Evolutionary conservation across 2,329 filamentous ascomycete species (phyloP).

Genomic region (Emericellopsis atlantica): DNA sequence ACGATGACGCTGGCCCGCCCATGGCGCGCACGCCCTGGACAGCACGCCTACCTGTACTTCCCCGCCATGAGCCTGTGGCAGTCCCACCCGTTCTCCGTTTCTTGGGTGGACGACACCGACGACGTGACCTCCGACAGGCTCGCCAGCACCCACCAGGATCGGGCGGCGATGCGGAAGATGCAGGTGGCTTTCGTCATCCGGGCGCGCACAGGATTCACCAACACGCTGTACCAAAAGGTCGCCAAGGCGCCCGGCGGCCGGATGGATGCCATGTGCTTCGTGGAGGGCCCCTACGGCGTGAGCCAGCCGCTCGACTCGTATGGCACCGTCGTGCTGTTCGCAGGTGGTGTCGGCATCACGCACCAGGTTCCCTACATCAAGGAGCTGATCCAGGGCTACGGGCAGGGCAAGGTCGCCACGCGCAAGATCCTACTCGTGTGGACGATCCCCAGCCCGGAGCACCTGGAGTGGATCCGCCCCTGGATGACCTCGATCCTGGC

Average conservation of each 20-base stretch:
- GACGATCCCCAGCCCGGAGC: conserved; percentile 69
- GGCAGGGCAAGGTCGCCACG: conserved; percentile 56
- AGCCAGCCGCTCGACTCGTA: conserved; percentile 61
- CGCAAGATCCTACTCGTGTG: conserved; percentile 64
- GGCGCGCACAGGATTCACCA: conserved; percentile 62
- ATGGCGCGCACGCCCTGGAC: conserved; percentile 64
- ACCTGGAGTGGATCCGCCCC: conserved; percentile 71
- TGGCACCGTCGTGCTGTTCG: conserved; percentile 67
- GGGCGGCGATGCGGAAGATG: conserved; percentile 47
- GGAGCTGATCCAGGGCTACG: conserved; percentile 56
- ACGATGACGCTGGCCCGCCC: conserved; percentile 63
- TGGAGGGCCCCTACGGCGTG: conserved; percentile 69
- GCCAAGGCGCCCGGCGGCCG: conserved; percentile 45
- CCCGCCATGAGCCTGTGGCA: conserved; percentile 60
- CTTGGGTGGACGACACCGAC: conserved; percentile 60
- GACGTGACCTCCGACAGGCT: conserved; percentile 38
- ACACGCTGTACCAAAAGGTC: conserved; percentile 55
- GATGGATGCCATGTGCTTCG: conserved; percentile 50
- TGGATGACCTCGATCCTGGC: conserved; percentile 74
- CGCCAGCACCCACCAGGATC: conserved; percentile 45
- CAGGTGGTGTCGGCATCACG: conserved; percentile 70
- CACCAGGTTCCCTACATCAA: conserved; percentile 67
- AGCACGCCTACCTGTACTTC: conserved; percentile 72
- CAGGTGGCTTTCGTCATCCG: conserved; percentile 62
- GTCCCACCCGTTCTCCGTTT: conserved; percentile 69